Base-by-base conservation (phyloP, 257 asterid species). In the Scutellaria galericulata region DNA sequence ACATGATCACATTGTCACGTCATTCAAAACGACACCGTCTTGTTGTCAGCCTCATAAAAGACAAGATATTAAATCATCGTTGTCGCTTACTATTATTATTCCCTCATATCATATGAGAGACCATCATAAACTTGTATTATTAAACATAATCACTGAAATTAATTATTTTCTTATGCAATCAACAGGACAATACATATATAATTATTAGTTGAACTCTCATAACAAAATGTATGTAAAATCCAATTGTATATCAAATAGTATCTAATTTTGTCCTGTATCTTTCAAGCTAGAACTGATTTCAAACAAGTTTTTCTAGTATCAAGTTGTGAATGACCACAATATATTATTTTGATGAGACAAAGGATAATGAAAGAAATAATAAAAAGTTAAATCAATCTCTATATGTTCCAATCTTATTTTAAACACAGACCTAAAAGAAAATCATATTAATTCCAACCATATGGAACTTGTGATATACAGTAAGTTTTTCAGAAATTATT, bases 1-100 rank as follows among this genome's bases (percentile, higher is more conserved):
- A 57, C 42, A 57, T 31, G 44, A 64, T 64, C 46, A 54, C 27
- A 39, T 3, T 22, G 64, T 42, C 18, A 15, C 58, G n/a, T 54
- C 58, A 54, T 44, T 58, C 15, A 57, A 4, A 57, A 44, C 13
- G 6, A 31, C 46, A 54, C 65, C 53, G 13, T 8, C 31, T 55
- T 66, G 3, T 57, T 27, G 70, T 39, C 70, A 39, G 51, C 41
- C 9, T 44, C 51, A 11, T 44, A 44, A 54, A 74, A 10, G 78
- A 65, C 66, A 55, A 74, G 35, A 64, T 59, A 47, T 46, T 41
- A 51, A 48, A 61, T 61, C 9, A 46, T 46, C 7, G 57, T 11
- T 45, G 40, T 40, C 40, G 56, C 22, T 37, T 9, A 13, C 55
- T 5, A 64, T 52, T 5, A 64, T 52, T 46, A 63, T 70, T 31